Percentiles rank a stretch among this genome's conserved stretches.
Conservation (phyloP, 2,329 filamentous ascomycete species). For the Periconia sp. region DNA sequence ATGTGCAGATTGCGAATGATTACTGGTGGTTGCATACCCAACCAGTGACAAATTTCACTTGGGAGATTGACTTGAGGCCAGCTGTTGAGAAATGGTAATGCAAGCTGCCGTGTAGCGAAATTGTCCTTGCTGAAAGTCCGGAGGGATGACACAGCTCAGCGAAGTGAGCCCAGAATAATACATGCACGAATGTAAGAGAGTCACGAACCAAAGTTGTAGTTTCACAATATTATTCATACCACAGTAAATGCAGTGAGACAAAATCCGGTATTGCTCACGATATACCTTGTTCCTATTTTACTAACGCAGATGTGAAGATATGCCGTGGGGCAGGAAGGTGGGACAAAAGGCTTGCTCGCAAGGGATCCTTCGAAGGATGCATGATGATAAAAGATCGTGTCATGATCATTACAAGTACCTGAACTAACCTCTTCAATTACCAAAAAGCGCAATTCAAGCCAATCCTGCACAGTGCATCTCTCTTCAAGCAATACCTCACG, state of each 20-base stretch:
- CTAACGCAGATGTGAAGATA: no score
- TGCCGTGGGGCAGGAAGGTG: no score
- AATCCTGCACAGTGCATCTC: no score
- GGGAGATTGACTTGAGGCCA: conserved; percentile 80
- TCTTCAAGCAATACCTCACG: no score
- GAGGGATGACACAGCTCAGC: background rate
- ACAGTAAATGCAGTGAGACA: background rate
- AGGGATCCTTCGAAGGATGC: no score
- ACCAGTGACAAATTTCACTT: conserved; percentile 77
- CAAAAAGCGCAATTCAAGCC: no score
- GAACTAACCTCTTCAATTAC: no score
- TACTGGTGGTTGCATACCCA: conserved; percentile 88
- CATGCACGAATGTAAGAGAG: conserved; percentile 1
- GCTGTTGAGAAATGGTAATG: conserved; percentile 83
- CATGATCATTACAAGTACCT: no score
- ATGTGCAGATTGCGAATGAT: conserved; percentile 75
- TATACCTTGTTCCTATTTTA: no score
- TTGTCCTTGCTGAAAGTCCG: background rate
- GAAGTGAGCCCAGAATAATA: background rate
- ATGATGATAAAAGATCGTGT: no score
- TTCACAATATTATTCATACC: background rate
- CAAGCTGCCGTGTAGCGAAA: background rate
- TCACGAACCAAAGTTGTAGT: background rate
- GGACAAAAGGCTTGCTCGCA: no score
- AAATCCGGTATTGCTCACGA: no score